Conservation (phyloP, 2,329 filamentous ascomycete genomes). For the Phoma sp. region DNA sequence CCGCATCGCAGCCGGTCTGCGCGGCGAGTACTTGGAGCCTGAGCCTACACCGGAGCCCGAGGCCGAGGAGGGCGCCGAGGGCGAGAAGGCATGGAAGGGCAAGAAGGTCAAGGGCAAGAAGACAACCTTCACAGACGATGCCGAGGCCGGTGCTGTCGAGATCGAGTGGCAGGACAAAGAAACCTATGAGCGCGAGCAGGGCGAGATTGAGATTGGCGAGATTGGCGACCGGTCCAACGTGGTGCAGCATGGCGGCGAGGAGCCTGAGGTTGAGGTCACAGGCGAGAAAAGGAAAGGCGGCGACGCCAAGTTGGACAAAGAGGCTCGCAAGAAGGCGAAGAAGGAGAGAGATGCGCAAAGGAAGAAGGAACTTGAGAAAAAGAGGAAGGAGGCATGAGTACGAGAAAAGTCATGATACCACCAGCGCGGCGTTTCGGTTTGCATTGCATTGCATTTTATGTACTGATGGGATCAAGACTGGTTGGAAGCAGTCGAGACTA, state of each 20-base stretch:
- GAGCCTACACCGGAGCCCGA: constrained; percentile 51
- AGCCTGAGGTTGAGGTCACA: constrained; percentile 32
- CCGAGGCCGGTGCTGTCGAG: constrained; percentile 10
- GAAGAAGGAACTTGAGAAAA: constrained; percentile 45
- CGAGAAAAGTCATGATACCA: constrained; percentile 8
- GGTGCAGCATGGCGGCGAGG: constrained; percentile 37
- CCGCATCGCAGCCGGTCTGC: constrained; percentile 59
- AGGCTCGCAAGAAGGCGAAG: constrained; percentile 57
- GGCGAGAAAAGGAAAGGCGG: constrained; percentile 53
- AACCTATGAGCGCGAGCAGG: constrained; percentile 50
- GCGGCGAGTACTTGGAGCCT: constrained; percentile 57
- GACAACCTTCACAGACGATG: constrained; percentile 1
- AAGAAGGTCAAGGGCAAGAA: constrained; percentile 23
- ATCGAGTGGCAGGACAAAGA: constrained; percentile 52
- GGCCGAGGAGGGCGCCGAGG: constrained; percentile 29
- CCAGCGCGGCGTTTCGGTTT: constrained; percentile 12
- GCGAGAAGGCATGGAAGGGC: constrained; percentile 14
- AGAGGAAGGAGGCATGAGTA: constrained; percentile 27
- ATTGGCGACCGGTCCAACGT: constrained; percentile 45
- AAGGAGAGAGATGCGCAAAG: constrained; percentile 58
- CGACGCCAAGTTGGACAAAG: constrained; percentile 57
- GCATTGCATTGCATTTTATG: not conserved
- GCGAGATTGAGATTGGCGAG: constrained; percentile 51
- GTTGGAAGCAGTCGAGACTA: not conserved
- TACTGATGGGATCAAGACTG: not conserved